Conservation (phyloP, 352 stramenopile species). For the Phytophthora niederhauseri region DNA sequence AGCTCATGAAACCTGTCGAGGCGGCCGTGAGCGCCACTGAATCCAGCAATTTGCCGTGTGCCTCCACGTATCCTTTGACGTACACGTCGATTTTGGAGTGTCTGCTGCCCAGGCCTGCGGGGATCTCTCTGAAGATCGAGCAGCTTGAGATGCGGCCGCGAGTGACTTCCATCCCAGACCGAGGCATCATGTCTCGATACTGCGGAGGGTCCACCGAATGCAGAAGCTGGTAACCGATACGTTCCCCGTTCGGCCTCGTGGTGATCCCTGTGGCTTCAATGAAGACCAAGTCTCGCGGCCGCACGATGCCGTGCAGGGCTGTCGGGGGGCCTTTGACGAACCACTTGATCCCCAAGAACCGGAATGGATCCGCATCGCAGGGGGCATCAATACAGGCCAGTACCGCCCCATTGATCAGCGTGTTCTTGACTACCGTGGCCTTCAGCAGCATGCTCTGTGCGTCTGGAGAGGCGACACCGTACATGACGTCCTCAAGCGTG, state of each 20-base stretch:
- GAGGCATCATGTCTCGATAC: slow-evolving; percentile 23
- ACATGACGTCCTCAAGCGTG: slow-evolving; percentile 69
- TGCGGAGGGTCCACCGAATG: slow-evolving; percentile 39
- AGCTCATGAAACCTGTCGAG: slow-evolving; percentile 50
- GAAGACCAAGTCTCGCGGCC: slow-evolving; percentile 39
- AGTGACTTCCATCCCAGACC: slow-evolving; percentile 30
- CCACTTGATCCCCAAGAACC: slow-evolving; percentile 42
- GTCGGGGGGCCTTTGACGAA: slow-evolving; percentile 33
- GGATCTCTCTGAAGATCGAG: slow-evolving; percentile 33
- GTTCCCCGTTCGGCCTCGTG: slow-evolving; percentile 28
- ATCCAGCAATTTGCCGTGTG: slow-evolving; percentile 45
- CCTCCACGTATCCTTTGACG: slow-evolving; percentile 46
- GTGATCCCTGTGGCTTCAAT: slow-evolving; percentile 44
- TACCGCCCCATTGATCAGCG: slow-evolving; percentile 39
- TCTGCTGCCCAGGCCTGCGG: slow-evolving; percentile 15
- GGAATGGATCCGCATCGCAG: slow-evolving; percentile 37
- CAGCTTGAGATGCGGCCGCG: slow-evolving; percentile 42
- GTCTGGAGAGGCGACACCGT: slow-evolving; percentile 56
- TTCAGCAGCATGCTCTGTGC: slow-evolving; percentile 56
- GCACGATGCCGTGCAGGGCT: slow-evolving; percentile 34
- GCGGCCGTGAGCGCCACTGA: slow-evolving; percentile 45
- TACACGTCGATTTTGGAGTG: slow-evolving; percentile 42
- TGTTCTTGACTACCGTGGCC: slow-evolving; percentile 38
- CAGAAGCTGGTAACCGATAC: slow-evolving; percentile 42
- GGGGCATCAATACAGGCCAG: slow-evolving; percentile 37